Conservation (phyloP, 495 filamentous ascomycete species). For the Daldinia decipiens region DNA sequence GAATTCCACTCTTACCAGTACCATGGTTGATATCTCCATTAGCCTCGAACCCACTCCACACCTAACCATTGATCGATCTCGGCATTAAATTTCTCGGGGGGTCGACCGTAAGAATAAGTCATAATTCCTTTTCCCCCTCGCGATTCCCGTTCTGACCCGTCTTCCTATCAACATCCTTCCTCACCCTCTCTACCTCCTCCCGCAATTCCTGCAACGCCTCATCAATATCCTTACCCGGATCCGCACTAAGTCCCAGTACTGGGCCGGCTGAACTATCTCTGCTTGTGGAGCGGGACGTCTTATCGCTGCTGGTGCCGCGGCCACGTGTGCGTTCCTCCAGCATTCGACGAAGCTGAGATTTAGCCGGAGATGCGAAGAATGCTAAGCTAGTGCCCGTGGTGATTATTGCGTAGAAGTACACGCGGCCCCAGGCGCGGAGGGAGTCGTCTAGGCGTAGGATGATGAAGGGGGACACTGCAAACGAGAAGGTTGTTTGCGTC, state of each 20-base stretch:
- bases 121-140: slow-evolving; percentile 22
- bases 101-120: background rate
- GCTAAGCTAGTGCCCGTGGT: slow-evolving; percentile 69
- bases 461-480: slow-evolving; percentile 83
- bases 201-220: slow-evolving; percentile 81
- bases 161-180: background rate
- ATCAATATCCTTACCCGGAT: slow-evolving; percentile 79
- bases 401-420: slow-evolving; percentile 89
- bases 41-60: background rate
- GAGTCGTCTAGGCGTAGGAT: slow-evolving; percentile 75
- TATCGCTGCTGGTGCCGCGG: slow-evolving; percentile 44
- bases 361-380: slow-evolving; percentile 85
- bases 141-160: background rate
- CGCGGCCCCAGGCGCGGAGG: slow-evolving; percentile 77
- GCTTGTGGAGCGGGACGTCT: slow-evolving; percentile 48
- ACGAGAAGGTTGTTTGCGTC: slow-evolving; percentile 87
- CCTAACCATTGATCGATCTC: background rate
- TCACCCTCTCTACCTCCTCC: slow-evolving; percentile 64
- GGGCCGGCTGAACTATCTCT: slow-evolving; percentile 57
- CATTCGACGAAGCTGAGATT: slow-evolving; percentile 64
- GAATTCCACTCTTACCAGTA: background rate
- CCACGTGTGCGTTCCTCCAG: slow-evolving; percentile 66
- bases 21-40: background rate
- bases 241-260: slow-evolving; percentile 79
- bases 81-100: background rate